Evolutionary conservation across 331 rosid species (phyloP).

Genomic region (Malus hybrid): DNA sequence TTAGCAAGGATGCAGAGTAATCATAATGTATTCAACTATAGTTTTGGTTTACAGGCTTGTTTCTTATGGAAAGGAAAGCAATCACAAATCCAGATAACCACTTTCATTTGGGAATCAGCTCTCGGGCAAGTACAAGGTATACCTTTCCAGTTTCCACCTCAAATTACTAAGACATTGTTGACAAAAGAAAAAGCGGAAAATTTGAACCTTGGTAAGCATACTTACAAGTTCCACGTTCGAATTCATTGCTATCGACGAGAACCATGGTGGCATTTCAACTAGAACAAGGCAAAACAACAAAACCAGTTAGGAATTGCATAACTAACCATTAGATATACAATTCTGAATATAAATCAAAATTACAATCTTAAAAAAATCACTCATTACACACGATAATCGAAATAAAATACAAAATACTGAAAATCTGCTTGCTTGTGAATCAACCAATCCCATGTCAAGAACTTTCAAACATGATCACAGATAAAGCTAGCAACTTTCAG

Average conservation of each 20-base stretch:
- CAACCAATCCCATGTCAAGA: not conserved
- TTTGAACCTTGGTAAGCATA: constrained; percentile 13
- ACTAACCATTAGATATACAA: not conserved
- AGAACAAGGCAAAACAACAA: constrained; percentile 34
- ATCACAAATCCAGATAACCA: not conserved
- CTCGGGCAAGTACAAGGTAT: constrained; percentile 2
- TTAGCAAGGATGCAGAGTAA: constrained; percentile 18
- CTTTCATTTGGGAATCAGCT: constrained; percentile 1
- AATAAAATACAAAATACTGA: not conserved
- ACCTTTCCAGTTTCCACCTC: not conserved
- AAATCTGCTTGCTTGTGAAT: not conserved
- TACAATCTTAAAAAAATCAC: not conserved
- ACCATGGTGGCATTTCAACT: constrained; percentile 93
- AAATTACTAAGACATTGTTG: not conserved
- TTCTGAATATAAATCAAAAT: not conserved
- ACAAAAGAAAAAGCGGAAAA: not conserved
- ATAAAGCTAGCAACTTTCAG: not conserved
- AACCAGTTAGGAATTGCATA: constrained; percentile 27
- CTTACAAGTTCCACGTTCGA: constrained; percentile 85
- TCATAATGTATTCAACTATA: constrained; percentile 5
- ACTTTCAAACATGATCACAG: not conserved
- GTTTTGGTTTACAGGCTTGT: not conserved
- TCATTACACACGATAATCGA: not conserved
- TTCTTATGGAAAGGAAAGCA: not conserved
- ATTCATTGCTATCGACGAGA: constrained; percentile 67